Evolutionary conservation across 2,329 filamentous ascomycete genomes (phyloP), one percentile per base, ranked within the genome.

Genomic region (Esteya vermicola): DNA sequence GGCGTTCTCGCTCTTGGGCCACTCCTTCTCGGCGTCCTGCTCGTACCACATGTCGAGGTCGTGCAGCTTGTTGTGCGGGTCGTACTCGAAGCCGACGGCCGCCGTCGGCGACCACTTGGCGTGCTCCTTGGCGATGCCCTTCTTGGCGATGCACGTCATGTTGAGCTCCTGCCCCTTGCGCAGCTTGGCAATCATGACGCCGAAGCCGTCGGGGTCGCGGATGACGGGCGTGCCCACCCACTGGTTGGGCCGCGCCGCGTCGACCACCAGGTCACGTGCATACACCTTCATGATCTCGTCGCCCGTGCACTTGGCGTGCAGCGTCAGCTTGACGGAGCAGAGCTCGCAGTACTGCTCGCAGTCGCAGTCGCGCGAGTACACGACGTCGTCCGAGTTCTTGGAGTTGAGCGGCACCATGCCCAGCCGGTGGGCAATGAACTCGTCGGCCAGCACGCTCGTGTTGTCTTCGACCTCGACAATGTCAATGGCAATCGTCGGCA

Each of bases 101-200:
- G 86, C 74, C 27, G 84, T 89, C 2, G 91, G 88, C 53, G 85
- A 83, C 91, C 91, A 98, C 61, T 98, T 98, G 9, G 91, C 85
- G 61, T 98, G 91, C 59, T 98, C 91, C 68, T 98, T 98, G 28
- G 89, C 88, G 48, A 96, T 96, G 1, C 91, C 91, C 70, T 96
- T 96, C 70, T 94, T 95, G 38, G 89, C 91, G 48, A 95, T 82
- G 56, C 89, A 96, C 45, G 75, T 83, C 54, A 98, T 75, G 57
- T 85, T 81, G 45, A 98, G 65, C 60, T 94, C 86, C 62, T 98
- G 91, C 3, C 82, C 85, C 54, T 80, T 81, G 43, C 89, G 73
- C 55, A 98, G 65, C 68, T 96, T 96, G 53, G 82, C 84, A 48
- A 98, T 89, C 50, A 96, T 69, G 33, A 81, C 75, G 1, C 91